Evolutionary conservation across 116 monocot species (phyloP).

Genomic region (Cymodocea nodosa): DNA sequence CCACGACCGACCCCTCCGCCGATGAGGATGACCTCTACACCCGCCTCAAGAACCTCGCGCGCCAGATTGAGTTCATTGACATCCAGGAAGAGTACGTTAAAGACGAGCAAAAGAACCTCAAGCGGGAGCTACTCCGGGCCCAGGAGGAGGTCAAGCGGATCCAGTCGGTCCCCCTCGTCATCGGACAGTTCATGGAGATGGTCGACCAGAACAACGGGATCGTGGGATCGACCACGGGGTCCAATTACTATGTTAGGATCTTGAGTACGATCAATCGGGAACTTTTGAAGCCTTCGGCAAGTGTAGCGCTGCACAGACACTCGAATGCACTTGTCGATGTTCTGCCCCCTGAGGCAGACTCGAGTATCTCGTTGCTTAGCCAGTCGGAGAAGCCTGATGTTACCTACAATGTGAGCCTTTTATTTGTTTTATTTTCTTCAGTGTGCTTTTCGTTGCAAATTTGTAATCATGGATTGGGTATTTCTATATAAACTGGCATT

Average conservation of each 20-base stretch:
- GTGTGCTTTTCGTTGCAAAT: neutral
- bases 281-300: slow-evolving; percentile 81
- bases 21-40: slow-evolving; percentile 86
- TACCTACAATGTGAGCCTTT: slow-evolving; percentile 64
- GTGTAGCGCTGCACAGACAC: slow-evolving; percentile 88
- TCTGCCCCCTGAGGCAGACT: slow-evolving; percentile 92
- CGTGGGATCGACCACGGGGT: slow-evolving; percentile 91
- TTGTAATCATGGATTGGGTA: neutral
- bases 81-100: slow-evolving; percentile 97
- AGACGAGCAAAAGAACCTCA: slow-evolving; percentile 94
- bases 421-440: neutral
- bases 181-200: slow-evolving; percentile 99
- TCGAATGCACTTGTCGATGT: slow-evolving; percentile 94
- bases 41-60: slow-evolving; percentile 56
- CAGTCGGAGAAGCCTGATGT: slow-evolving; percentile 96
- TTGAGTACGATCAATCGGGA: slow-evolving; percentile 91
- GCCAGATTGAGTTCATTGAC: slow-evolving; percentile 84
- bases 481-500: neutral
- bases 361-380: slow-evolving; percentile 83
- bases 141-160: slow-evolving; percentile 99
- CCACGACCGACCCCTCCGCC: neutral
- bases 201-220: slow-evolving; percentile 97
- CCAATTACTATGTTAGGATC: slow-evolving; percentile 88
- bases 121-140: slow-evolving; percentile 75
- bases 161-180: slow-evolving; percentile 81